Conservation (phyloP, 208 protist species). For the Leishmania arabica region DNA sequence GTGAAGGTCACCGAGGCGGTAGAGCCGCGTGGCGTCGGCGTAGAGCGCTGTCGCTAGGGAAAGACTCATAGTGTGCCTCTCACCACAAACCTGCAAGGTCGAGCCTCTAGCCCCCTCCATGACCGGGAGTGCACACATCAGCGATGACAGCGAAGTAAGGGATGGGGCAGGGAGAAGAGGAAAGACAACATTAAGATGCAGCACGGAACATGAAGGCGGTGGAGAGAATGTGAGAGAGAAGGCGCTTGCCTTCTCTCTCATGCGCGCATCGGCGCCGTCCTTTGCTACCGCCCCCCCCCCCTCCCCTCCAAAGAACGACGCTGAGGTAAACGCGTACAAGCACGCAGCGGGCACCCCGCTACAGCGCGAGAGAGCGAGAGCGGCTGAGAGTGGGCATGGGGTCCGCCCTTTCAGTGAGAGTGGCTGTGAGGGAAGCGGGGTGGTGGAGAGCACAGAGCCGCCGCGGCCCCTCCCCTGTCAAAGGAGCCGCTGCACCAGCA, state of each 20-base stretch:
- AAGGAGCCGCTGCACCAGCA: background rate
- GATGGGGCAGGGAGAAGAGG: background rate
- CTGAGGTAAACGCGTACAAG: background rate
- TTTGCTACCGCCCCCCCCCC: background rate
- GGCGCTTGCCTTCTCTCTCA: background rate
- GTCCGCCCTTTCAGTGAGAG: background rate
- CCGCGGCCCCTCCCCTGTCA: background rate
- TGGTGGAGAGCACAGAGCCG: background rate
- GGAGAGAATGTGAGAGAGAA: background rate
- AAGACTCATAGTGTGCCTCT: constrained; percentile 11
- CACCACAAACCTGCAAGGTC: background rate
- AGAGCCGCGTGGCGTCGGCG: constrained; percentile 30
- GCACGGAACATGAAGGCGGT: background rate
- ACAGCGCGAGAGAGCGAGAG: background rate
- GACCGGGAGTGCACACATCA: background rate
- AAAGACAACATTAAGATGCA: background rate
- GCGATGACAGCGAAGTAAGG: background rate
- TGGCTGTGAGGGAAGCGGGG: background rate
- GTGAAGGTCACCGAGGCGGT: constrained; percentile 37
- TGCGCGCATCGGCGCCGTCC: background rate
- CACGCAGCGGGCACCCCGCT: background rate
- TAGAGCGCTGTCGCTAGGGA: constrained; percentile 20
- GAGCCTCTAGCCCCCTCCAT: background rate
- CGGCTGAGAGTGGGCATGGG: background rate
- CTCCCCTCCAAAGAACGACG: background rate